Base-by-base conservation (phyloP, 257 asterid genomes). In the Jaltomata sinuosa region DNA sequence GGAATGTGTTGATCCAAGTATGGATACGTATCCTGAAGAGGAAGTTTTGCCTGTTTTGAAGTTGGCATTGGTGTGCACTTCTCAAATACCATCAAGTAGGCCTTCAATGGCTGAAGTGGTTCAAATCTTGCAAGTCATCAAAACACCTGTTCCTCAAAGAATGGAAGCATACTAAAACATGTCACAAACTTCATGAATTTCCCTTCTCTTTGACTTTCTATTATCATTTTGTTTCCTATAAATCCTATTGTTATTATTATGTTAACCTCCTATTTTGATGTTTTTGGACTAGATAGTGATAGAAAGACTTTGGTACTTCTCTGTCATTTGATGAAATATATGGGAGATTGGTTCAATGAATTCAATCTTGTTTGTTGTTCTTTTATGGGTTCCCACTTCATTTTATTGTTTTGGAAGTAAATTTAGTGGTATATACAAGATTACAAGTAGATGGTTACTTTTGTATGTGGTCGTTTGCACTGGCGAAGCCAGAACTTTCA, bases 21-120 rank as follows among this genome's bases (percentile, higher is more conserved):
- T 96, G 97, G 98, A 93, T 10, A 82, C 40, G 14, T 96, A 91
- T 69, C 91, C 94, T 25, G 95, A 93, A 54, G 99, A 94, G 85
- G 99, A 96, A 86, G 94, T 96, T 47, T 84, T 93, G 84, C 99
- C 98, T 3, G 92, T 94, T 32, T 82, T 96, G 11, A 96, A 96
- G 69, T 87, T 96, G 80, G 98, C 99, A 0, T 87, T 93, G 76
- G 99, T 96, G 0, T 96, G 99, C 85, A 96, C 98, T 36, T 96
- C 98, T 40, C 98, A 93, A 88, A 91, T 96, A 85, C 99, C 98
- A 65, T 96, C 99, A 3, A 94, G 96, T 84, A 90, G 98, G 90
- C 99, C 99, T 69, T 96, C 99, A 6, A 96, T 96, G 99, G 96
- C 92, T 2, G 98, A 96, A 83, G 99, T 96, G 85, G 98, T 94